Percentiles rank a stretch among this genome's conserved stretches.
Conservation (phyloP, 2,329 filamentous ascomycete genomes). For the Sclerotinia subarctica region DNA sequence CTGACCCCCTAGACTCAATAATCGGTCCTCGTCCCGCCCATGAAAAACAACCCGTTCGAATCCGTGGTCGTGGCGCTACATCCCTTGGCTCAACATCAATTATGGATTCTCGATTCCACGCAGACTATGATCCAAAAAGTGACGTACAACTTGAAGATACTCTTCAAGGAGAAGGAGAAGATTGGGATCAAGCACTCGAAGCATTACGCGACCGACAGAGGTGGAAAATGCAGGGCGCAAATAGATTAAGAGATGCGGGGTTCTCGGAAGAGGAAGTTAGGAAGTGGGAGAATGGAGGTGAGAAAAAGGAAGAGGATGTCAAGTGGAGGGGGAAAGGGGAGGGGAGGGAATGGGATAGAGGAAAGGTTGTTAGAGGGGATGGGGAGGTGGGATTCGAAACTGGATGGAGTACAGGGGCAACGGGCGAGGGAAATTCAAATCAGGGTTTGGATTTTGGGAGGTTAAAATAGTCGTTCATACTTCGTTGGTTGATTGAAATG, state of each 20-base stretch:
- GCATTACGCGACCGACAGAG: constrained; percentile 74
- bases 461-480: background rate
- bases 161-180: constrained; percentile 49
- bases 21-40: constrained; percentile 69
- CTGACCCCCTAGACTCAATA: constrained; percentile 71
- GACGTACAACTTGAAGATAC: constrained; percentile 51
- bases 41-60: constrained; percentile 40
- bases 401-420: constrained; percentile 34
- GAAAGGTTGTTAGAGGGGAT: constrained; percentile 56
- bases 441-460: background rate
- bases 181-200: constrained; percentile 79
- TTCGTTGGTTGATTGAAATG: no score
- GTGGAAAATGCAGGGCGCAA: constrained; percentile 72
- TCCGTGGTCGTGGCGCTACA: constrained; percentile 69
- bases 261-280: constrained; percentile 73
- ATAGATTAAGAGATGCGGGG: constrained; percentile 71
- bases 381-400: constrained; percentile 44
- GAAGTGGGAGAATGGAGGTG: constrained; percentile 64
- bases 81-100: constrained; percentile 50
- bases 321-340: constrained; percentile 58
- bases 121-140: constrained; percentile 56
- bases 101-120: constrained; percentile 79
- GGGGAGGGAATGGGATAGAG: constrained; percentile 62
- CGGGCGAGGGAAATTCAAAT: constrained; percentile 5
- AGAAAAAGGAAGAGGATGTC: constrained; percentile 62